Evolutionary conservation across 805 yeast genomes (phyloP).

Genomic region (Kluyveromyces siamensis): DNA sequence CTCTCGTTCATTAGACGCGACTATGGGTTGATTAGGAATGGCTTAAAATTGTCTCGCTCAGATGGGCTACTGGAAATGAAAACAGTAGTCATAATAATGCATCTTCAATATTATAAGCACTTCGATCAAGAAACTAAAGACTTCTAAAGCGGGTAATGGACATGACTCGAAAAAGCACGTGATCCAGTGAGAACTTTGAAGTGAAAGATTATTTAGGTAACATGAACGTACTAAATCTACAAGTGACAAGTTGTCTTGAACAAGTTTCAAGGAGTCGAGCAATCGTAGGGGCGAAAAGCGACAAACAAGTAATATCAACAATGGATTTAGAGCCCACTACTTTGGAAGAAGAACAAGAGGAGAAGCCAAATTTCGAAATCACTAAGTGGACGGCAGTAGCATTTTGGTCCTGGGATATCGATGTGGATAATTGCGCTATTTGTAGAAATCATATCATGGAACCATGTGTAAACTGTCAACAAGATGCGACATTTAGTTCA

Average conservation of each 20-base stretch:
- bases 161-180: too few relatives aligned
- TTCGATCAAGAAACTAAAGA: too few relatives aligned
- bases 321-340: conserved; percentile 2
- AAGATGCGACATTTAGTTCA: conserved; percentile 52
- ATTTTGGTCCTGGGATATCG: conserved; percentile 99
- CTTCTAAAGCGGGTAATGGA: too few relatives aligned
- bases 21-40: not conserved
- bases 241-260: too few relatives aligned
- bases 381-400: conserved; percentile 99
- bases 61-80: too few relatives aligned
- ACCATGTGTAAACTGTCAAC: conserved; percentile 94
- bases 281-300: not conserved
- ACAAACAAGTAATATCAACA: not conserved
- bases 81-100: too few relatives aligned
- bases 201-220: too few relatives aligned
- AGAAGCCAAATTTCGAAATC: conserved; percentile 64
- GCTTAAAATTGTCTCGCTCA: too few relatives aligned
- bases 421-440: conserved; percentile 93
- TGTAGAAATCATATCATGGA: conserved; percentile 98
- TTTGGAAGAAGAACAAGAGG: conserved; percentile 10
- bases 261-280: too few relatives aligned
- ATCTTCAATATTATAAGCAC: too few relatives aligned
- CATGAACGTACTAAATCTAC: too few relatives aligned
- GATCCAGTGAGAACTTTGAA: too few relatives aligned
- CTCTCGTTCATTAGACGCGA: not conserved